A percentile compares a stretch with the other conserved stretches of the same genome.
Conservation (phyloP, 106 monocot species). For the Dioscorea alata region DNA sequence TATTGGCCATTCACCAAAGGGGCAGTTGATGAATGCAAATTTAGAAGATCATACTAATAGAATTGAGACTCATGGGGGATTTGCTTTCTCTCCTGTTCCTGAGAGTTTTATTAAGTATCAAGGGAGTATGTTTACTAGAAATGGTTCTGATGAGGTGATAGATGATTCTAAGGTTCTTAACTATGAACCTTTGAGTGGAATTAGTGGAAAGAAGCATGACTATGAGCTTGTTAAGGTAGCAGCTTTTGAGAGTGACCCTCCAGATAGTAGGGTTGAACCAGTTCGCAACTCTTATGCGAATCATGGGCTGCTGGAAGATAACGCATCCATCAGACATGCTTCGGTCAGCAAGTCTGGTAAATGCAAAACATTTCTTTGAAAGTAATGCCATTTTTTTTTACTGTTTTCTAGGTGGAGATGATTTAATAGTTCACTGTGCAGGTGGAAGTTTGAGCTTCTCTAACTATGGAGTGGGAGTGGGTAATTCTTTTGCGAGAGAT, state of each 20-base stretch:
- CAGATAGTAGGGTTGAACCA: slow-evolving; percentile 3
- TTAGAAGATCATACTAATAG: slow-evolving; percentile 18
- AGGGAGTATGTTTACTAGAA: too few relatives aligned
- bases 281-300: background rate
- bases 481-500: slow-evolving; percentile 10
- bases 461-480: slow-evolving; percentile 9
- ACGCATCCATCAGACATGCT: slow-evolving; percentile 8
- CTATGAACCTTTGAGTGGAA: slow-evolving; percentile 8
- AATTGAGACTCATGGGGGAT: slow-evolving; percentile 26
- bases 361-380: background rate
- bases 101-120: too few relatives aligned
- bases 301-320: slow-evolving; percentile 6
- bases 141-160: too few relatives aligned
- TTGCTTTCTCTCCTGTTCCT: background rate
- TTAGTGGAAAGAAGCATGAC: slow-evolving; percentile 7
- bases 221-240: slow-evolving; percentile 1
- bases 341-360: slow-evolving; percentile 14
- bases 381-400: background rate
- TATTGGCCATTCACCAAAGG: slow-evolving; percentile 15
- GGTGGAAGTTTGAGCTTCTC: slow-evolving; percentile 11
- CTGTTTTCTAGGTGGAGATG: background rate
- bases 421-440: background rate
- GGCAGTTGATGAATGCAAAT: slow-evolving; percentile 12
- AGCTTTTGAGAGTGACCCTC: background rate
- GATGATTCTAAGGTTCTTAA: too few relatives aligned